phyloP scores from a whole-genome alignment of 352 stramenopile genomes.

The Phytophthora podocarpi region DNA sequence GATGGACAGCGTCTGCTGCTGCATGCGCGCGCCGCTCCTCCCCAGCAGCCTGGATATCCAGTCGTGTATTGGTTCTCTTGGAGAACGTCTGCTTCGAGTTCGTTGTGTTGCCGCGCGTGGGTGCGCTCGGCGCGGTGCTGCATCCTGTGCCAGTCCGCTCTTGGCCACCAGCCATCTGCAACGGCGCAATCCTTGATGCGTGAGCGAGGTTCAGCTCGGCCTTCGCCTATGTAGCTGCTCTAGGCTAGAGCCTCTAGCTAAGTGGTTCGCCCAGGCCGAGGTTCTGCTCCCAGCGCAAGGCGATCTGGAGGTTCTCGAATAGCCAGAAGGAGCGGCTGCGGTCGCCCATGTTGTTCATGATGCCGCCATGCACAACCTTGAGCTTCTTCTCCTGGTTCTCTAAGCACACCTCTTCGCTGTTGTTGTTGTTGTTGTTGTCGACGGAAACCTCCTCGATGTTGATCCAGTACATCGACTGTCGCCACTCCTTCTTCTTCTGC shows the following conservation, averaged over 20 bases:
- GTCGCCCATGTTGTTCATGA: conserved; percentile 69
- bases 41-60: too few species aligned
- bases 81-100: conserved; percentile 3
- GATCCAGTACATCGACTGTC: conserved; percentile 66
- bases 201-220: conserved; percentile 17
- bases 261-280: conserved; percentile 45
- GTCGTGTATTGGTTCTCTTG: too few species aligned
- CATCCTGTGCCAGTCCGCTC: neutral
- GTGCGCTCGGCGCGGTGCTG: conserved; percentile 4
- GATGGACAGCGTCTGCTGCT: neutral
- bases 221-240: conserved; percentile 3
- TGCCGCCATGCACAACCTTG: conserved; percentile 53
- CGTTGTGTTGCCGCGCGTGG: conserved; percentile 4
- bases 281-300: conserved; percentile 57
- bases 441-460: conserved; percentile 42
- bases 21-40: conserved; percentile 7
- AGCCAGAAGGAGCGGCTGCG: conserved; percentile 61
- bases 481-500: conserved; percentile 60
- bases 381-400: conserved; percentile 28
- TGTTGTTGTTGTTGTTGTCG: conserved; percentile 23
- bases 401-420: conserved; percentile 7
- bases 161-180: conserved; percentile 1
- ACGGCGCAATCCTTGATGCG: conserved; percentile 18
- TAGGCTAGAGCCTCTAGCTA: too few species aligned
- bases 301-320: conserved; percentile 61